phyloP scores from a whole-genome alignment of 2,329 filamentous ascomycete species.

The Rhinocladiella similis region DNA sequence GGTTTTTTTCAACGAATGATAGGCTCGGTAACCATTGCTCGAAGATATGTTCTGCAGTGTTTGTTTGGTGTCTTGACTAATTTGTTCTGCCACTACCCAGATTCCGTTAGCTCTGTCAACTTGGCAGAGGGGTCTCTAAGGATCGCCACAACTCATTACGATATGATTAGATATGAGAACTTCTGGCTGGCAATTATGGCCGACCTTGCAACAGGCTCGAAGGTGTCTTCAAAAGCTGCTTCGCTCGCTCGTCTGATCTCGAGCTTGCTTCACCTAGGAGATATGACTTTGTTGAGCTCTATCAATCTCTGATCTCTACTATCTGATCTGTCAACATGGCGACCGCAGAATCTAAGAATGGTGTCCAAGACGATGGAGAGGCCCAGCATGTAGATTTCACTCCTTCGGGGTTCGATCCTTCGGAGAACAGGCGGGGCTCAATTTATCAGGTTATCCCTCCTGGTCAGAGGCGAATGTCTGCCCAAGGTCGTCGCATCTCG shows the following conservation, averaged over 20 bases:
- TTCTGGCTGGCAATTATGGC: slow-evolving; percentile 4
- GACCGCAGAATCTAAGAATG: too few relatives aligned
- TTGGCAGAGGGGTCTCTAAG: too few relatives aligned
- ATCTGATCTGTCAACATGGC: too few relatives aligned
- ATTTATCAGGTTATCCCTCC: slow-evolving; percentile 15
- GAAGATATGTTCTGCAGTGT: too few relatives aligned
- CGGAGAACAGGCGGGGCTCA: slow-evolving; percentile 6
- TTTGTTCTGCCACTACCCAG: too few relatives aligned
- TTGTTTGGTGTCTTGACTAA: too few relatives aligned
- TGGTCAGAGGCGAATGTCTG: slow-evolving; percentile 11
- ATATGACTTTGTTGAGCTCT: background rate
- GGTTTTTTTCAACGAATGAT: too few relatives aligned
- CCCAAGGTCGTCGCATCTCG: slow-evolving; percentile 16
- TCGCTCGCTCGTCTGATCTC: slow-evolving; percentile 1
- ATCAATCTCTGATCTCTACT: too few relatives aligned
- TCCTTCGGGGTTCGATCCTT: background rate
- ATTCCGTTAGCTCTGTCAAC: too few relatives aligned
- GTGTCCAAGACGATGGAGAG: background rate
- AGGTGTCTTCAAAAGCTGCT: slow-evolving; percentile 3
- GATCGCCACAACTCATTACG: background rate
- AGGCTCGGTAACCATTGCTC: too few relatives aligned
- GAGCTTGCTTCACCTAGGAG: background rate
- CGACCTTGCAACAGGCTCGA: background rate
- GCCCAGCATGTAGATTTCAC: background rate
- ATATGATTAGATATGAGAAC: slow-evolving; percentile 2